These are phyloP conservation scores for Malassezia slooffiae DNA, from an alignment of 1,284 basidiomycete species.

Conservation along the genomic window DNA sequence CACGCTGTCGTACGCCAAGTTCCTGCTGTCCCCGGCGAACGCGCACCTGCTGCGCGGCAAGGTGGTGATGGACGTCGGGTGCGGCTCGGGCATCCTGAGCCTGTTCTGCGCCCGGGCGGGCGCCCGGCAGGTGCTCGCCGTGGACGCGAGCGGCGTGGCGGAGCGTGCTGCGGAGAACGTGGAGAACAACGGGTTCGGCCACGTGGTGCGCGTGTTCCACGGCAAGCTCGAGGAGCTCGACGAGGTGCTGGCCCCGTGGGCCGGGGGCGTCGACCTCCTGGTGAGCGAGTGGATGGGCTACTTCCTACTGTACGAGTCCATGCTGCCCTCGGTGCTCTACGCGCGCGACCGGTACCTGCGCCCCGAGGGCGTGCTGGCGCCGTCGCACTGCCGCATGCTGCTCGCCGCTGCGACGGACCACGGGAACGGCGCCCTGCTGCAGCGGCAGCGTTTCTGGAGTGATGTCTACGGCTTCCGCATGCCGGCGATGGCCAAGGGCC, in stretches of 20 bases:
- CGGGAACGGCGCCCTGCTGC: conserved; percentile 57
- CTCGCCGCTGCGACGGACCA: conserved; percentile 66
- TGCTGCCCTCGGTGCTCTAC: conserved; percentile 84
- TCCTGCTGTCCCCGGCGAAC: conserved; percentile 65
- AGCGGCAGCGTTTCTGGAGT: conserved; percentile 76
- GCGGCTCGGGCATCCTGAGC: conserved; percentile 59
- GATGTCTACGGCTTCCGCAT: conserved; percentile 64
- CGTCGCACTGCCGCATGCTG: conserved; percentile 77
- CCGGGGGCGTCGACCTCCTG: conserved; percentile 73
- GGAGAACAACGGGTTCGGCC: conserved; percentile 63
- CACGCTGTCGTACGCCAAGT: conserved; percentile 82
- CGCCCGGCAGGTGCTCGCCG: conserved; percentile 81
- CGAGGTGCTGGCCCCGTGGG: conserved; percentile 57
- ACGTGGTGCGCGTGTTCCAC: conserved; percentile 66
- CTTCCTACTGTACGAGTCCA: conserved; percentile 71
- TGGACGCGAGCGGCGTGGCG: conserved; percentile 81
- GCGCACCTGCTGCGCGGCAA: conserved; percentile 71
- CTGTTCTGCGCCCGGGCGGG: conserved; percentile 84
- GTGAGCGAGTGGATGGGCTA: conserved; percentile 87
- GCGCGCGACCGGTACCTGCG: conserved; percentile 78
- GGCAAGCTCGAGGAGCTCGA: conserved; percentile 78
- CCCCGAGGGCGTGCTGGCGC: conserved; percentile 66
- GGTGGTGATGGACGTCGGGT: conserved; percentile 80
- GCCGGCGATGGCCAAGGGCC: conserved; percentile 33
- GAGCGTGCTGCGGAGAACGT: conserved; percentile 72